Evolutionary conservation across 352 stramenopile species (phyloP).

Genomic region (Phytophthora kernoviae): DNA sequence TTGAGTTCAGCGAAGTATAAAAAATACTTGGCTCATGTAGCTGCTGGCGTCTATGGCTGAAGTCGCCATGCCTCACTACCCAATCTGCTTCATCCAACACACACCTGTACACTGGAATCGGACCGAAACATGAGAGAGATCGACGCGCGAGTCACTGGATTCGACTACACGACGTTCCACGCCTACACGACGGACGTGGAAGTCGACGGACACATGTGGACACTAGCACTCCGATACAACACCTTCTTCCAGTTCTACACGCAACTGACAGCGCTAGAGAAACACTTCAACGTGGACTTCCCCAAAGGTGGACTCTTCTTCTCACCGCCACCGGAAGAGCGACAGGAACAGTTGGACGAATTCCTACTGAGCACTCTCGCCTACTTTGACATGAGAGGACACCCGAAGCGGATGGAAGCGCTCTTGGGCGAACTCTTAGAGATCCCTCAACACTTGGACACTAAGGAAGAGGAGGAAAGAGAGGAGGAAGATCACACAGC

Average conservation of each 20-base stretch:
- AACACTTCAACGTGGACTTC: slow-evolving; percentile 62
- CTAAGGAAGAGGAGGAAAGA: slow-evolving; percentile 34
- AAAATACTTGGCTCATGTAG: too few relatives aligned
- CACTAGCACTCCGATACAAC: slow-evolving; percentile 65
- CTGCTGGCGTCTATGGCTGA: too few relatives aligned
- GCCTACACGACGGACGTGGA: slow-evolving; percentile 58
- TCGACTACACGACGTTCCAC: slow-evolving; percentile 43
- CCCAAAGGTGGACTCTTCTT: slow-evolving; percentile 71
- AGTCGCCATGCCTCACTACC: not conserved
- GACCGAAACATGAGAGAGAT: slow-evolving; percentile 30
- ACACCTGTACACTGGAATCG: not conserved
- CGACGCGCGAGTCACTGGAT: slow-evolving; percentile 49
- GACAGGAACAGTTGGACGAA: slow-evolving; percentile 64
- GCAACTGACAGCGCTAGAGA: slow-evolving; percentile 49
- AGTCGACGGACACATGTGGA: slow-evolving; percentile 47
- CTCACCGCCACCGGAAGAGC: slow-evolving; percentile 55
- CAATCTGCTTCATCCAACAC: slow-evolving; percentile 1
- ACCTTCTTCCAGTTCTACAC: slow-evolving; percentile 66
- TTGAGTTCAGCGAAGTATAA: too few relatives aligned
- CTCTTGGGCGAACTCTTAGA: slow-evolving; percentile 65
- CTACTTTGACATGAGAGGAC: slow-evolving; percentile 51
- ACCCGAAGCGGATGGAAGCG: slow-evolving; percentile 42
- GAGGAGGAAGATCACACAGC: slow-evolving; percentile 27
- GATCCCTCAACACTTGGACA: slow-evolving; percentile 41
- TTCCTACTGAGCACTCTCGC: slow-evolving; percentile 62